Conservation (phyloP, 805 yeast species). For the Candida chilensis region DNA sequence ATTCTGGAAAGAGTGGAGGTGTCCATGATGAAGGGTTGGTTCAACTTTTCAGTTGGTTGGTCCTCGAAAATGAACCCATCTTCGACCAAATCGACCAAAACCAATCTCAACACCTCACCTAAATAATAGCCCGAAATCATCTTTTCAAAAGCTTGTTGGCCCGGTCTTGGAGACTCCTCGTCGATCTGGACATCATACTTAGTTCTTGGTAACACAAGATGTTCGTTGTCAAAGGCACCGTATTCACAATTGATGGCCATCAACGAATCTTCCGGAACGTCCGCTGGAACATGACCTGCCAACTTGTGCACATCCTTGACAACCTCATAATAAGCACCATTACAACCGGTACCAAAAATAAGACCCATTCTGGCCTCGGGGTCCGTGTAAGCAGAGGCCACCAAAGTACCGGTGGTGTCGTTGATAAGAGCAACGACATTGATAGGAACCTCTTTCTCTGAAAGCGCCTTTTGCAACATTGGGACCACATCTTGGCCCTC, state of each 20-base stretch:
- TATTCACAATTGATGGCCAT: conserved; percentile 99
- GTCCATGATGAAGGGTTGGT: conserved; percentile 67
- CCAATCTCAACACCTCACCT: conserved; percentile 84
- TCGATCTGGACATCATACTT: conserved; percentile 79
- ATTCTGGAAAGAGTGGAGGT: conserved; percentile 81
- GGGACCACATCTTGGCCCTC: conserved; percentile 95
- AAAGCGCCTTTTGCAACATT: conserved; percentile 72
- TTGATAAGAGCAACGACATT: conserved; percentile 87
- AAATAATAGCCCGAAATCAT: conserved; percentile 96
- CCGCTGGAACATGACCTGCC: conserved; percentile 57
- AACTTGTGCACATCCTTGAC: conserved; percentile 72
- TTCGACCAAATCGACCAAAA: conserved; percentile 61
- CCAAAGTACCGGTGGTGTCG: conserved; percentile 95
- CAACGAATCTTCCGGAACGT: conserved; percentile 52
- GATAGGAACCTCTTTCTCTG: conserved; percentile 60
- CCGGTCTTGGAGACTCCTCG: conserved; percentile 86
- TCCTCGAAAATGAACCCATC: conserved; percentile 58
- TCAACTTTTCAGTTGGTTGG: conserved; percentile 60
- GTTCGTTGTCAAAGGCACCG: conserved; percentile 96
- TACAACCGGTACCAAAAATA: conserved; percentile 95
- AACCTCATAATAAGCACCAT: conserved; percentile 89
- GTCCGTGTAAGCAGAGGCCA: conserved; percentile 90
- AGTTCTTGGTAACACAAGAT: conserved; percentile 75
- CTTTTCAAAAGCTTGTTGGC: conserved; percentile 92
- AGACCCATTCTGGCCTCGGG: conserved; percentile 87